Evolutionary conservation across 2,329 filamentous ascomycete species (phyloP).

Genomic region (Trichoderma arundinaceum): DNA sequence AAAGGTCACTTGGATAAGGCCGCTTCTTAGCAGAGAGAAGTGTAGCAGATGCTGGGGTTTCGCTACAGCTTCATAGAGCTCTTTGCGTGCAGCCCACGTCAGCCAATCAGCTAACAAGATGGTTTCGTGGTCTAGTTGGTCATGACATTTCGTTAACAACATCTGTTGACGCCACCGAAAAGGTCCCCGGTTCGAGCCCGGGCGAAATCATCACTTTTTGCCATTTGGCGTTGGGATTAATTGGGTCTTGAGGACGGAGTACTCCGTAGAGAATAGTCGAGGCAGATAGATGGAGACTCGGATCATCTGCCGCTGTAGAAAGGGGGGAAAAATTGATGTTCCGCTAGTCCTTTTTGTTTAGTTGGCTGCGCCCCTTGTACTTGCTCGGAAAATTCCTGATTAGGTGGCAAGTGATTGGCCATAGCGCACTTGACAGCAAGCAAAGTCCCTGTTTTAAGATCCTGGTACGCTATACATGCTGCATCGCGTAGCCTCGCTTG

Average conservation of each 20-base stretch:
- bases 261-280: background rate
- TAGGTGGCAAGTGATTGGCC: constrained; percentile 6
- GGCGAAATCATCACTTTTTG: constrained; percentile 31
- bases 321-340: constrained; percentile 20
- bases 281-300: background rate
- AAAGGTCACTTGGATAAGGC: no score
- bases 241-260: background rate
- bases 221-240: background rate
- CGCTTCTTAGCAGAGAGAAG: no score
- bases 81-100: background rate
- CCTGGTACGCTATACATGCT: constrained; percentile 8
- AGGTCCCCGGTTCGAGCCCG: constrained; percentile 33
- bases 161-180: constrained; percentile 32
- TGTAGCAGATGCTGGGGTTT: no score
- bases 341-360: constrained; percentile 8
- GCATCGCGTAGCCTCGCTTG: background rate
- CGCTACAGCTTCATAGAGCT: background rate
- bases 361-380: constrained; percentile 17
- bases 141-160: constrained; percentile 33
- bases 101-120: constrained; percentile 25
- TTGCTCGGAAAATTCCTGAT: constrained; percentile 26
- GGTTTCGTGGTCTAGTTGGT: constrained; percentile 34
- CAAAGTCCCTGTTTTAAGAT: background rate
- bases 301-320: background rate
- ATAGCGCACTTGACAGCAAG: constrained; percentile 4